A percentile compares a stretch with the other conserved stretches of the same genome.
Evolutionary conservation across 2,329 filamentous ascomycete genomes (phyloP).

Genomic region (Curvularia eragrostidis): DNA sequence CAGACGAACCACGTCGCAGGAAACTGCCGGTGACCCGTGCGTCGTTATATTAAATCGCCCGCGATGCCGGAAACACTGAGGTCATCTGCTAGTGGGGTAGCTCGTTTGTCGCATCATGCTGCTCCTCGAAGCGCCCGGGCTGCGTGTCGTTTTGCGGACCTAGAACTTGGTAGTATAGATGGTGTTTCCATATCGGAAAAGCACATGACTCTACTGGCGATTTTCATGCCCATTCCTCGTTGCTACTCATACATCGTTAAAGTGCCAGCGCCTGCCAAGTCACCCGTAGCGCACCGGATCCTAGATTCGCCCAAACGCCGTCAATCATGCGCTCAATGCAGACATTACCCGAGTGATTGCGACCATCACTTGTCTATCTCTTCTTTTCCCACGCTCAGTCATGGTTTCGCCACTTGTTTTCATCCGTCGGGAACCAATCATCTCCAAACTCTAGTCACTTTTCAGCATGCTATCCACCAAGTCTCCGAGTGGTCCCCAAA

Average conservation of each 20-base stretch:
- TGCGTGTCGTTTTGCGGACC: not conserved
- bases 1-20: constrained; percentile 14
- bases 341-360: constrained; percentile 2
- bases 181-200: not conserved
- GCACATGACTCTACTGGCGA: not conserved
- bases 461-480: constrained; percentile 97
- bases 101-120: not conserved
- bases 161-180: not conserved
- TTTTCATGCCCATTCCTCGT: constrained; percentile 5
- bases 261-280: constrained; percentile 18
- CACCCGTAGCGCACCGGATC: constrained; percentile 4
- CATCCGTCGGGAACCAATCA: not conserved
- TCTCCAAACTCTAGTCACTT: constrained; percentile 66
- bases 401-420: not conserved
- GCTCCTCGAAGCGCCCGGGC: not conserved
- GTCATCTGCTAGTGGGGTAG: constrained; percentile 2
- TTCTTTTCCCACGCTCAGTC: not conserved
- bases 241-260: constrained; percentile 26
- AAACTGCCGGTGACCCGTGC: constrained; percentile 23
- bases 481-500: constrained; percentile 94
- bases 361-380: not conserved
- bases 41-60: constrained; percentile 6
- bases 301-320: constrained; percentile 11
- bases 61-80: not conserved
- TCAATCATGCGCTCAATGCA: constrained; percentile 5